Percentiles rank a stretch among this genome's conserved stretches.
Evolutionary conservation across 768 basidiomycete species (phyloP).

Genomic region (Pleurotus tuber-regium): DNA sequence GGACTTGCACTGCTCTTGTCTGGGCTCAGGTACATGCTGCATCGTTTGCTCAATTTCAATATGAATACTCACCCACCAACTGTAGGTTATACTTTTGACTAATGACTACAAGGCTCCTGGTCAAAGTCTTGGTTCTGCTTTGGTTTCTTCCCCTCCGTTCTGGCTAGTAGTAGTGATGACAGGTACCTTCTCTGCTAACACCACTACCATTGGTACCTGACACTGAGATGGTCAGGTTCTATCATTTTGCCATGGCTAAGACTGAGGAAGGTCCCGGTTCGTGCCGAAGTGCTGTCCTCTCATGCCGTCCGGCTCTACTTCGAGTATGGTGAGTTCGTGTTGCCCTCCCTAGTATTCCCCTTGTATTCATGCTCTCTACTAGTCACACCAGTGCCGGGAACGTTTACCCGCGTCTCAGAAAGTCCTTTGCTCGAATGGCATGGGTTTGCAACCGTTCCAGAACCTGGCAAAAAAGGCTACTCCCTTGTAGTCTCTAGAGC

Average conservation of each 20-base stretch:
- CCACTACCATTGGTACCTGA: neutral
- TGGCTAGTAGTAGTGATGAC: conserved; percentile 58
- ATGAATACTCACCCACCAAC: neutral
- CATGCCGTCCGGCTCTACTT: conserved; percentile 60
- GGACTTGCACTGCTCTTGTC: conserved; percentile 49
- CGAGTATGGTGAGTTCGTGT: conserved; percentile 44
- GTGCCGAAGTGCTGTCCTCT: conserved; percentile 48
- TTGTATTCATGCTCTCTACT: neutral
- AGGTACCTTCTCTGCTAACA: conserved; percentile 19
- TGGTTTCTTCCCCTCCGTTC: conserved; percentile 45
- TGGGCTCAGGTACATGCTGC: conserved; percentile 46
- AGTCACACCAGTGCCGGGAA: conserved; percentile 46
- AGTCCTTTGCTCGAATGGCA: conserved; percentile 58
- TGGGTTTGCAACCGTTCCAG: conserved; percentile 52
- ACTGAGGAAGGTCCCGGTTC: conserved; percentile 53
- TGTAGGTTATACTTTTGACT: conserved; percentile 45
- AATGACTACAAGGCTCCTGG: conserved; percentile 46
- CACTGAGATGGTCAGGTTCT: conserved; percentile 30
- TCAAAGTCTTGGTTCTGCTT: conserved; percentile 38
- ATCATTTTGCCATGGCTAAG: conserved; percentile 61
- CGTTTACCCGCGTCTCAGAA: conserved; percentile 43
- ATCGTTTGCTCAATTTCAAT: neutral
- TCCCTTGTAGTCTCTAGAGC: conserved; percentile 57
- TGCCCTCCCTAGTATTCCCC: neutral
- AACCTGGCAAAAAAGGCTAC: conserved; percentile 45